These are phyloP conservation scores for Pythium aquatile DNA, from an alignment of 352 stramenopile genomes.

Conservation along the genomic window DNA sequence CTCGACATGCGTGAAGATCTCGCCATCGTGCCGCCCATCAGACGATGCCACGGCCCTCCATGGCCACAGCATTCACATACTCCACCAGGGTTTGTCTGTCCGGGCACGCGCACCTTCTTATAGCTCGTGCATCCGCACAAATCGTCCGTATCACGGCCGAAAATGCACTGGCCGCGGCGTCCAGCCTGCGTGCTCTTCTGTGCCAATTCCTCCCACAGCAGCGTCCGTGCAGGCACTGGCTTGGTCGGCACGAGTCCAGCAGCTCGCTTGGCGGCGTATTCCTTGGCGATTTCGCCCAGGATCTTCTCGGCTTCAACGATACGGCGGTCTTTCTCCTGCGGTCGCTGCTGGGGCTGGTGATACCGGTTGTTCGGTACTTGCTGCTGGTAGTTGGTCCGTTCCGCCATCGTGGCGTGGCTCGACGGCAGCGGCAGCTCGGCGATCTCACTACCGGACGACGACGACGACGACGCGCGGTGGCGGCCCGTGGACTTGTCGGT, in stretches of 20 bases:
- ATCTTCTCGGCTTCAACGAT: conserved; percentile 66
- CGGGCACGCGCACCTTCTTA: conserved; percentile 38
- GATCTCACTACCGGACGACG: not conserved
- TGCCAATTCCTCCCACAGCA: conserved; percentile 82
- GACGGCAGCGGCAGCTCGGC: not conserved
- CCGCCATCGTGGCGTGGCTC: not conserved
- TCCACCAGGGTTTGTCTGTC: conserved; percentile 47
- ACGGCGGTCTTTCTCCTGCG: conserved; percentile 27
- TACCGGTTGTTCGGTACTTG: conserved; percentile 6
- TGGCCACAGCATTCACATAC: conserved; percentile 73
- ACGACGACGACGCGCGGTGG: not conserved
- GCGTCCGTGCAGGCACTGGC: conserved; percentile 64
- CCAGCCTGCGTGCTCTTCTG: conserved; percentile 30
- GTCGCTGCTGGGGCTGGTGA: not conserved
- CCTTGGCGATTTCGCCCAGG: conserved; percentile 70
- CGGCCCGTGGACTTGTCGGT: conserved; percentile 6
- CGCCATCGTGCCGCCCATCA: conserved; percentile 49
- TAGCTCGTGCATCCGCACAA: conserved; percentile 64
- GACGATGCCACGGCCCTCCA: conserved; percentile 65
- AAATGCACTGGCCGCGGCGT: conserved; percentile 62
- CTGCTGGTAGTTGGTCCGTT: not conserved
- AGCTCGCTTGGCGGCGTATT: conserved; percentile 77
- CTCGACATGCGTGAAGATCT: conserved; percentile 17
- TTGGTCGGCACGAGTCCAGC: conserved; percentile 68
- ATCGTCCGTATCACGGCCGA: conserved; percentile 48